phyloP scores from a whole-genome alignment of 179 eudicot genomes.

The Drosera spatulata region DNA sequence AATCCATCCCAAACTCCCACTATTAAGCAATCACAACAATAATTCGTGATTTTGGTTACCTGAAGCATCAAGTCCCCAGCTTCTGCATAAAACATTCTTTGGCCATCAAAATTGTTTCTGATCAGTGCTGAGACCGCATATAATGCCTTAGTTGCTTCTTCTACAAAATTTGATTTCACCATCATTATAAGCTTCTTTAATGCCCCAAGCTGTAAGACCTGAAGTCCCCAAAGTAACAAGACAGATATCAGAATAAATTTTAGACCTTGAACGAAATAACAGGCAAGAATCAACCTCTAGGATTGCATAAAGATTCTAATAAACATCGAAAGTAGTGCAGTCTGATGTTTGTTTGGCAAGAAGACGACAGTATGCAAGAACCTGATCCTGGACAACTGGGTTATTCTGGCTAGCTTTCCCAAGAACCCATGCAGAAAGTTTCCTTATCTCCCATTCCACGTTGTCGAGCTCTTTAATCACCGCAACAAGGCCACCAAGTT shows the following conservation, averaged over 20 bases:
- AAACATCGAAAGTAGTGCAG: too few species aligned
- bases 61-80: slow-evolving; percentile 81
- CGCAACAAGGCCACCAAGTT: slow-evolving; percentile 77
- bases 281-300: too few species aligned
- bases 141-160: slow-evolving; percentile 82
- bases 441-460: slow-evolving; percentile 51
- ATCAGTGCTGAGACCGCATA: slow-evolving; percentile 86
- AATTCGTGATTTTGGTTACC: slow-evolving; percentile 26
- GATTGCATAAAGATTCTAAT: too few species aligned
- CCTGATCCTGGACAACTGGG: slow-evolving; percentile 84
- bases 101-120: slow-evolving; percentile 64
- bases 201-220: slow-evolving; percentile 62
- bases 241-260: not conserved
- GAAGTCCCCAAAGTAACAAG: slow-evolving; percentile 7
- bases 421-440: slow-evolving; percentile 74
- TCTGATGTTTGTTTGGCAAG: too few species aligned
- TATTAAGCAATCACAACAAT: too few species aligned
- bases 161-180: slow-evolving; percentile 53
- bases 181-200: slow-evolving; percentile 55
- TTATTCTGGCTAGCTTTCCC: slow-evolving; percentile 91
- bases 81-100: slow-evolving; percentile 52
- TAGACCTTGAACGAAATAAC: too few species aligned
- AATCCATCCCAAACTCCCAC: too few species aligned
- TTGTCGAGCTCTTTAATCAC: slow-evolving; percentile 48
- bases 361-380: slow-evolving; percentile 5